phyloP scores from a whole-genome alignment of 2,329 filamentous ascomycete genomes.

The Fusarium neocosmosporiellum region DNA sequence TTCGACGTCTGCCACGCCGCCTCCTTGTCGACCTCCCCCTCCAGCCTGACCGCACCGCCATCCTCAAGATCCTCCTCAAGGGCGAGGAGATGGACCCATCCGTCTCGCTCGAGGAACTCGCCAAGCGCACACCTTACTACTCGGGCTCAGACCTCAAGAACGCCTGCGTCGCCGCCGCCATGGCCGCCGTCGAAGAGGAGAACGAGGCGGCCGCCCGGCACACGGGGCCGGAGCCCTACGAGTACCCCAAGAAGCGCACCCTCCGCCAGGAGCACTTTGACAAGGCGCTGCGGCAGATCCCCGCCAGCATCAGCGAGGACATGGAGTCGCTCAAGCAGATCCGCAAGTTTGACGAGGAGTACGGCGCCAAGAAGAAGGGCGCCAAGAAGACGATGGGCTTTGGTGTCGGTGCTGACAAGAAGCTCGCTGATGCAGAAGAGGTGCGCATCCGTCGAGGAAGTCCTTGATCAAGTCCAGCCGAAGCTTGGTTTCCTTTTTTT shows the following conservation, averaged over 20 bases:
- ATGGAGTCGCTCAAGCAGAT: constrained; percentile 90
- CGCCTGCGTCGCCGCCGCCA: constrained; percentile 80
- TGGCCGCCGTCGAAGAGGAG: constrained; percentile 83
- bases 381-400: constrained; percentile 72
- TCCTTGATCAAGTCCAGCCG: constrained; percentile 13
- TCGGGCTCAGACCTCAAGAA: constrained; percentile 89
- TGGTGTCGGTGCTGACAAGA: constrained; percentile 56
- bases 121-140: constrained; percentile 78
- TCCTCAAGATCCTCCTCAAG: constrained; percentile 77
- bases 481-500: not conserved
- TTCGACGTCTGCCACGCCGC: constrained; percentile 79
- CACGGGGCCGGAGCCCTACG: constrained; percentile 57
- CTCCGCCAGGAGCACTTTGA: constrained; percentile 82
- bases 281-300: constrained; percentile 86
- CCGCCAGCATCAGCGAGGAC: constrained; percentile 91
- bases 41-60: constrained; percentile 72
- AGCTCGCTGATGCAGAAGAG: constrained; percentile 53
- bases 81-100: constrained; percentile 71
- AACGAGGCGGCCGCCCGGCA: constrained; percentile 55
- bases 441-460: constrained; percentile 54
- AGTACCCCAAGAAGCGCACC: constrained; percentile 68
- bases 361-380: constrained; percentile 81
- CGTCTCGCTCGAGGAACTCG: constrained; percentile 72
- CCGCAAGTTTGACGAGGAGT: constrained; percentile 95
- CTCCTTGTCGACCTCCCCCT: constrained; percentile 80